These are phyloP conservation scores for Sisymbrium irio DNA, from an alignment of 345 rosid species.

Conservation along the genomic window DNA sequence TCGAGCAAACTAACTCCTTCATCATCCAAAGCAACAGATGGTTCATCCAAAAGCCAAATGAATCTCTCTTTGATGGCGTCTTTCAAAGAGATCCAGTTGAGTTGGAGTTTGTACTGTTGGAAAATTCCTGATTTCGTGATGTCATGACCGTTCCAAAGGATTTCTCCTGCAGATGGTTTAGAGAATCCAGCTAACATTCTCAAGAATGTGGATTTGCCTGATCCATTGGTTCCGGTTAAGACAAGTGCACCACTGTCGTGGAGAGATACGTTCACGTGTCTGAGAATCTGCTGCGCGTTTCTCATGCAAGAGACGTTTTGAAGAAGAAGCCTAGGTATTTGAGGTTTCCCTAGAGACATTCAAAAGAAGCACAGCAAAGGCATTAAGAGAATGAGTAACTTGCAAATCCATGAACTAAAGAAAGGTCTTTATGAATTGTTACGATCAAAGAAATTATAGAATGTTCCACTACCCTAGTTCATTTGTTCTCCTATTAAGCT, in stretches of 20 bases:
- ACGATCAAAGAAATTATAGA: too few species aligned
- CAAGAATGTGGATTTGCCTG: conserved; percentile 76
- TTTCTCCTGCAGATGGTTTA: conserved; percentile 77
- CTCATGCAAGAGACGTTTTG: conserved; percentile 94
- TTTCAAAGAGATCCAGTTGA: conserved; percentile 86
- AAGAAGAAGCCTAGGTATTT: conserved; percentile 68
- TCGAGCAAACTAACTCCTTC: conserved; percentile 79
- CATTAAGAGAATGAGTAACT: neutral
- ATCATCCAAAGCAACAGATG: conserved; percentile 79
- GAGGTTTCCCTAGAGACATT: conserved; percentile 35
- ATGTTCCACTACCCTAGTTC: too few species aligned
- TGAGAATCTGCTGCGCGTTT: conserved; percentile 77
- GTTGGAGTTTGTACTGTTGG: conserved; percentile 89
- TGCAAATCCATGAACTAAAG: too few species aligned
- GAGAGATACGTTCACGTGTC: conserved; percentile 67
- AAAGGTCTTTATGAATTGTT: too few species aligned
- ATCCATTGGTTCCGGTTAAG: conserved; percentile 69
- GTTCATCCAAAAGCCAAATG: conserved; percentile 73
- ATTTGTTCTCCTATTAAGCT: too few species aligned
- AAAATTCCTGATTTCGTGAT: conserved; percentile 68
- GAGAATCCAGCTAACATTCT: conserved; percentile 88
- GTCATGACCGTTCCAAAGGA: conserved; percentile 92
- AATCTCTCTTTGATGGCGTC: conserved; percentile 70
- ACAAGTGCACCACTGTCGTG: conserved; percentile 86
- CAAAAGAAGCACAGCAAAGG: neutral